phyloP scores from a whole-genome alignment of 257 asterid species.

The Solanum neorickii region DNA sequence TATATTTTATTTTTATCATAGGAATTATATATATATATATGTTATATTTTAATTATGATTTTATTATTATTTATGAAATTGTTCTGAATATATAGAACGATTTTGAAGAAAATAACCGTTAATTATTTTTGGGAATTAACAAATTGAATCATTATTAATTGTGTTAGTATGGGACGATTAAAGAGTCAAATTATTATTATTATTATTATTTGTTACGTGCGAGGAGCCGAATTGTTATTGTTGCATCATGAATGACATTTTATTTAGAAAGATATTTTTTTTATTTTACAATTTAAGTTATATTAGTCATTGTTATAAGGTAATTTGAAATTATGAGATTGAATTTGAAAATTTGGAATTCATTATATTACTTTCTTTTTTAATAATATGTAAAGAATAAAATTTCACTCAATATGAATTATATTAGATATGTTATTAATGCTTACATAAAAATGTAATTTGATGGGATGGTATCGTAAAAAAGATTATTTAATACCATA shows the following conservation, averaged over 20 bases:
- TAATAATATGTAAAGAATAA: neutral
- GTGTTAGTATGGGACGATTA: neutral
- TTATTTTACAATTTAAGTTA: neutral
- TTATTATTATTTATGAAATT: neutral
- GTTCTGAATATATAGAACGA: neutral
- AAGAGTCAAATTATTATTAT: neutral
- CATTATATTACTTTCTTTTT: too few relatives aligned
- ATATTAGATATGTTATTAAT: neutral
- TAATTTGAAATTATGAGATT: too few relatives aligned
- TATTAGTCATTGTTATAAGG: too few relatives aligned
- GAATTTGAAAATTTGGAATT: too few relatives aligned
- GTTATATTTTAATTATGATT: too few relatives aligned
- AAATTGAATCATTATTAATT: neutral
- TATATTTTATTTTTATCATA: fast-evolving
- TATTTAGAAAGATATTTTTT: too few relatives aligned
- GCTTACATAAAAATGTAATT: neutral
- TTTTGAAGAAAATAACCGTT: too few relatives aligned
- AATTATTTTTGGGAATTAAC: too few relatives aligned
- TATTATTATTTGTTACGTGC: too few relatives aligned
- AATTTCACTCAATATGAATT: neutral
- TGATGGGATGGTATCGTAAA: neutral
- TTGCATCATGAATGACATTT: too few relatives aligned
- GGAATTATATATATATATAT: too few relatives aligned
- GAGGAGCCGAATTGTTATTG: neutral
- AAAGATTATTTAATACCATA: neutral